These are phyloP conservation scores for Hyaloperonospora brassicae DNA, from an alignment of 352 stramenopile species.

Conservation along the genomic window DNA sequence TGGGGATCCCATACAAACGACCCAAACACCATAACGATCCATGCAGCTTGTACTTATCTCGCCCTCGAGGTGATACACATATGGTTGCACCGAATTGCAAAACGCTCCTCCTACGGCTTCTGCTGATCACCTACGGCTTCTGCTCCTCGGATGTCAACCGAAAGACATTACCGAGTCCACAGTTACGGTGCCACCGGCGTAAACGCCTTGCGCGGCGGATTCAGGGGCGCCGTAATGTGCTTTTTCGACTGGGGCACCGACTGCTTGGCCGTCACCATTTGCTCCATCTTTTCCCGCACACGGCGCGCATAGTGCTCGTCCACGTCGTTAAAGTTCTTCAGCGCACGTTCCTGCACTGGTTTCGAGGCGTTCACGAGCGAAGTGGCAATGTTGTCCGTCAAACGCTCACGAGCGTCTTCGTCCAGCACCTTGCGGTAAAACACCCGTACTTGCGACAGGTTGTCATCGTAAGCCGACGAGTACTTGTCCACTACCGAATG, in stretches of 20 bases:
- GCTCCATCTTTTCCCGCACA: constrained; percentile 32
- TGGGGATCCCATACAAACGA: too few relatives aligned
- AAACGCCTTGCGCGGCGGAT: constrained; percentile 28
- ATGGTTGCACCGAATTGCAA: too few relatives aligned
- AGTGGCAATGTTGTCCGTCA: constrained; percentile 85
- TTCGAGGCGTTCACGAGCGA: constrained; percentile 72
- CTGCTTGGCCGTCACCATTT: constrained; percentile 24
- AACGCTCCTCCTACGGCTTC: too few relatives aligned
- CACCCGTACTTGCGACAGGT: constrained; percentile 76
- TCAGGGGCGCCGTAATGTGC: constrained; percentile 21
- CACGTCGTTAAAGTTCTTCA: constrained; percentile 31
- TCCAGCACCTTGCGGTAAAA: constrained; percentile 84
- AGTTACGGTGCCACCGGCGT: constrained; percentile 25
- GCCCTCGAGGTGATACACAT: too few relatives aligned
- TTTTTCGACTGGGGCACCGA: constrained; percentile 24
- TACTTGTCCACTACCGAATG: constrained; percentile 45
- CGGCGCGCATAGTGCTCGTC: constrained; percentile 27
- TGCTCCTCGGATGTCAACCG: too few relatives aligned
- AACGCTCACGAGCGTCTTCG: constrained; percentile 49
- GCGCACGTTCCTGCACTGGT: constrained; percentile 45
- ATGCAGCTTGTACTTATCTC: too few relatives aligned
- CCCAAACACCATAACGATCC: too few relatives aligned
- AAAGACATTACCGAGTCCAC: too few relatives aligned
- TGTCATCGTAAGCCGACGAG: constrained; percentile 84
- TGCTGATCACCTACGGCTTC: too few relatives aligned